A percentile compares a stretch with the other conserved stretches of the same genome.
These are phyloP conservation scores for Apiospora saccharicola DNA, from an alignment of 2,329 filamentous ascomycete genomes.

Conservation along the genomic window DNA sequence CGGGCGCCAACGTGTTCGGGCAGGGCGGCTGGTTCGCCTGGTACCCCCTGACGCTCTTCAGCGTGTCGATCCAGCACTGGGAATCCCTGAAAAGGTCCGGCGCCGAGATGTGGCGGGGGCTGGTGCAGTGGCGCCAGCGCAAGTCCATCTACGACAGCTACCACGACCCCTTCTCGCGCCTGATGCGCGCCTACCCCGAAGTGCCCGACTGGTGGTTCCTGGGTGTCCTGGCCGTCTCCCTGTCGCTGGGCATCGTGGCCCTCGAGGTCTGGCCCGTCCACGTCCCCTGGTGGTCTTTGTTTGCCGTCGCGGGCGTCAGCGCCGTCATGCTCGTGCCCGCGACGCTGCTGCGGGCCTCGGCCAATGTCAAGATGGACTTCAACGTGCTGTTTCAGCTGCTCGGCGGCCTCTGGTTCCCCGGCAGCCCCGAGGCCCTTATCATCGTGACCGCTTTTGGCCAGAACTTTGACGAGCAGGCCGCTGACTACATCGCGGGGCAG, in stretches of 20 bases:
- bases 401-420: conserved; percentile 56
- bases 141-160: conserved; percentile 43
- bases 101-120: conserved; percentile 52
- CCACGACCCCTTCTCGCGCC: conserved; percentile 55
- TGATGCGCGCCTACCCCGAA: conserved; percentile 62
- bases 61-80: conserved; percentile 51
- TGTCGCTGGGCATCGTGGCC: conserved; percentile 54
- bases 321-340: conserved; percentile 59
- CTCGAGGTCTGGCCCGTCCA: conserved; percentile 58
- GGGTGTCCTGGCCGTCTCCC: conserved; percentile 47
- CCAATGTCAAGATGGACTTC: conserved; percentile 58
- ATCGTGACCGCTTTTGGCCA: conserved; percentile 59
- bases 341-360: conserved; percentile 61
- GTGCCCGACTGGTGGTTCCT: conserved; percentile 65
- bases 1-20: conserved; percentile 51
- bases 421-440: conserved; percentile 61
- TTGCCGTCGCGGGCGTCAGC: conserved; percentile 58
- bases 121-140: conserved; percentile 49
- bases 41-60: conserved; percentile 60
- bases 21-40: conserved; percentile 49
- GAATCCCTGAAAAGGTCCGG: conserved; percentile 55
- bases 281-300: conserved; percentile 58
- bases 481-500: conserved; percentile 42
- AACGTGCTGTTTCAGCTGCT: conserved; percentile 63
- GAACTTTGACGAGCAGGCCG: conserved; percentile 40